These are phyloP conservation scores for Aspergillus haitiensis DNA, from an alignment of 495 filamentous ascomycete species.

Conservation along the genomic window DNA sequence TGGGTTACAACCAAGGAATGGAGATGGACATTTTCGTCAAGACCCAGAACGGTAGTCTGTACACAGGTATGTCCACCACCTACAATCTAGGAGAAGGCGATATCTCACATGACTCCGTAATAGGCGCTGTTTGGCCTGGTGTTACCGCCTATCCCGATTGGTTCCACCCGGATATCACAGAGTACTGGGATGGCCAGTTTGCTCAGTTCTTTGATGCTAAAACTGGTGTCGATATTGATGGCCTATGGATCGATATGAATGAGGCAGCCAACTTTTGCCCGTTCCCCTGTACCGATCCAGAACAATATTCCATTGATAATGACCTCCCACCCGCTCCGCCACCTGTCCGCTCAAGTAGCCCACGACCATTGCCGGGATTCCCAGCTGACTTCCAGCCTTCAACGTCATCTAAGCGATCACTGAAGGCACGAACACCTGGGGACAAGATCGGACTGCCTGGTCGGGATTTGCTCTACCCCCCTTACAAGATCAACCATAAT, in stretches of 20 bases:
- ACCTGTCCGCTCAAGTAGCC: constrained; percentile 56
- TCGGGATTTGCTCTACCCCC: constrained; percentile 67
- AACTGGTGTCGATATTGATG: constrained; percentile 77
- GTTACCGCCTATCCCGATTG: constrained; percentile 80
- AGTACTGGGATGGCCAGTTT: constrained; percentile 77
- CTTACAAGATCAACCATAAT: constrained; percentile 74
- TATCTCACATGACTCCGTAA: constrained; percentile 11
- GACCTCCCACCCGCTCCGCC: constrained; percentile 67
- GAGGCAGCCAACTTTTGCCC: constrained; percentile 72
- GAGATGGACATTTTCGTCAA: constrained; percentile 65
- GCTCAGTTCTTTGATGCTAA: constrained; percentile 62
- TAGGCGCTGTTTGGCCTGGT: constrained; percentile 80
- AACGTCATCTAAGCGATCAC: constrained; percentile 19
- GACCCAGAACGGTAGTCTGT: constrained; percentile 62
- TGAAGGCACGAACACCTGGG: constrained; percentile 13
- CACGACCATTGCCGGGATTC: constrained; percentile 68
- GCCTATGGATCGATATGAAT: constrained; percentile 87
- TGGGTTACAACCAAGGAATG: constrained; percentile 62
- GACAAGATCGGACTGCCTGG: constrained; percentile 56
- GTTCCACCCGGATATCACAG: constrained; percentile 67
- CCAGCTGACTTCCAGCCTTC: constrained; percentile 67
- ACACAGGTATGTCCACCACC: constrained; percentile 50
- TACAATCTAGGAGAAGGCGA: background rate
- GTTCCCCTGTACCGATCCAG: constrained; percentile 70
- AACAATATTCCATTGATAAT: constrained; percentile 48